A percentile compares a stretch with the other conserved stretches of the same genome.
Conservation (phyloP, 176 grass and related monocot genomes). For the Oryza glumipatula region DNA sequence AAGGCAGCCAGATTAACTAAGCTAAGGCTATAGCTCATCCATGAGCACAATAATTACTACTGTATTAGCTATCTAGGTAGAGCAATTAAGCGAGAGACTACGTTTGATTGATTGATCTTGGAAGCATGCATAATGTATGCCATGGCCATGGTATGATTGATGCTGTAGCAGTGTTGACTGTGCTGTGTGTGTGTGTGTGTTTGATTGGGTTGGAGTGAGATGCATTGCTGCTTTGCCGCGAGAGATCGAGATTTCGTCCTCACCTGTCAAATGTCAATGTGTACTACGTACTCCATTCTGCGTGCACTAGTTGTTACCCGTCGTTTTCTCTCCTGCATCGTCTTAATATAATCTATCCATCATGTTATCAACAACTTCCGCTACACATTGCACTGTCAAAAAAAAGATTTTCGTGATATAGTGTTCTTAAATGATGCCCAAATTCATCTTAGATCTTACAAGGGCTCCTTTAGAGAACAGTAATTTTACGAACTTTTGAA, state of each 20-base stretch:
- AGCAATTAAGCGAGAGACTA: not conserved
- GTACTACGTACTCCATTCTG: not conserved
- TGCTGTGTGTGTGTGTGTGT: not conserved
- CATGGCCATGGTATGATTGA: not conserved
- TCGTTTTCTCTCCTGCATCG: not conserved
- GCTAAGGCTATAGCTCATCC: not conserved
- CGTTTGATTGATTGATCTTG: not conserved
- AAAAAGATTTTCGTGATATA: not conserved
- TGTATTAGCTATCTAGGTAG: not conserved
- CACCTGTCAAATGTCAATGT: constrained; percentile 14
- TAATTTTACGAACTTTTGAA: no score
- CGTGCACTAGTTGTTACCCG: constrained; percentile 18
- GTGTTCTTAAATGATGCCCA: not conserved
- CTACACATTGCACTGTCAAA: no score
- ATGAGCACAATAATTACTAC: not conserved
- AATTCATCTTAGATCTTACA: not conserved
- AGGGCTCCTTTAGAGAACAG: no score
- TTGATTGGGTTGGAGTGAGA: constrained; percentile 23
- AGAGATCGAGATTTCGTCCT: constrained; percentile 25
- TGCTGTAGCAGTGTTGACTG: not conserved
- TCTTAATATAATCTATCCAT: not conserved
- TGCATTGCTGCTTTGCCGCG: not conserved
- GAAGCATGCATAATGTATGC: not conserved
- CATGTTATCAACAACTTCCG: not conserved
- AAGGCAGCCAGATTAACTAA: not conserved